Evolutionary conservation across 2,329 filamentous ascomycete species (phyloP).

Genomic region (Fusarium nanum): DNA sequence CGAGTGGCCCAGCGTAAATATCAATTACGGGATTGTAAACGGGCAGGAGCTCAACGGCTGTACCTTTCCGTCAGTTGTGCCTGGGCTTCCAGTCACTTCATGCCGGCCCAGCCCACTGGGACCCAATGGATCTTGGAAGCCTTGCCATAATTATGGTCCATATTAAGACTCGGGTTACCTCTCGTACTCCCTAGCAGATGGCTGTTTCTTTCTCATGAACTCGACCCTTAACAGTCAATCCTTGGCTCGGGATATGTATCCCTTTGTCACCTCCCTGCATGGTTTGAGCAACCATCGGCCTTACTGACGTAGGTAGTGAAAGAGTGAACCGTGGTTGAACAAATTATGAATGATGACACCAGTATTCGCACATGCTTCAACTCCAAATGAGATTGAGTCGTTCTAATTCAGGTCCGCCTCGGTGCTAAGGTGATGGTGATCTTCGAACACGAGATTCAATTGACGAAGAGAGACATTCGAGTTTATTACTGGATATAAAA

Average conservation of each 20-base stretch:
- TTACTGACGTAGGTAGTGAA: background rate
- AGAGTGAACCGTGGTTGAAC: constrained; percentile 1
- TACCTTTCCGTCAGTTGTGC: constrained; percentile 17
- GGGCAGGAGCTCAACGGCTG: constrained; percentile 16
- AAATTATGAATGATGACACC: background rate
- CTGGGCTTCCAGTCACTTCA: background rate
- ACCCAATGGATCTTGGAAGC: constrained; percentile 20
- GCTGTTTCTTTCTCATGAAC: background rate
- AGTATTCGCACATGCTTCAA: background rate
- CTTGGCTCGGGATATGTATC: background rate
- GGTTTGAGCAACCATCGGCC: constrained; percentile 2
- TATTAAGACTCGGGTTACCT: constrained; percentile 6
- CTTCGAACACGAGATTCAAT: constrained; percentile 13
- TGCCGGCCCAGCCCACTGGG: constrained; percentile 19
- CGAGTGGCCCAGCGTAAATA: constrained; percentile 9
- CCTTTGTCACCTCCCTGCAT: constrained; percentile 11
- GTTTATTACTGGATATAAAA: constrained; percentile 5
- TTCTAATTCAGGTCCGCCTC: constrained; percentile 1
- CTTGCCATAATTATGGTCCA: background rate
- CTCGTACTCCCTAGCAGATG: background rate
- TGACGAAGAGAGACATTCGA: background rate
- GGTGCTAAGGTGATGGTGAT: background rate
- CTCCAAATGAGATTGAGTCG: constrained; percentile 17
- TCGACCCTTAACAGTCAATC: background rate
- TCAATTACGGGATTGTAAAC: background rate